phyloP scores from a whole-genome alignment of 345 rosid species.

The Odontarrhena argentea region DNA sequence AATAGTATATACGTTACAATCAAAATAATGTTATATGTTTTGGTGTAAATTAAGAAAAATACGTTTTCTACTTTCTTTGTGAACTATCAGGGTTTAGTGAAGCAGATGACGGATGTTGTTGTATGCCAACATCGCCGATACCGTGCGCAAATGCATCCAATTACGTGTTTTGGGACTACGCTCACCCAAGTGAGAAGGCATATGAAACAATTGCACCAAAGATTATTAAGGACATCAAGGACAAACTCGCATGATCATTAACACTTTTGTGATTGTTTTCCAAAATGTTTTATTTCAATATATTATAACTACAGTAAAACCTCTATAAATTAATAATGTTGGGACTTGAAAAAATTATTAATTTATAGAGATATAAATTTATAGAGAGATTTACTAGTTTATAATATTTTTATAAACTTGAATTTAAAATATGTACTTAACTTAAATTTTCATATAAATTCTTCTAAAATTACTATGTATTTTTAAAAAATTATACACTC shows the following conservation, averaged over 20 bases:
- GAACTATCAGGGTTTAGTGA: slow-evolving; percentile 14
- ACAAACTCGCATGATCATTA: neutral
- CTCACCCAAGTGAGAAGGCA: slow-evolving; percentile 43
- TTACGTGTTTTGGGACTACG: slow-evolving; percentile 35
- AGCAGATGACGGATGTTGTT: slow-evolving; percentile 29
- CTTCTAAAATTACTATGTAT: no score
- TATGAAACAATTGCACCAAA: slow-evolving; percentile 29
- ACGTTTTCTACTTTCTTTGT: neutral
- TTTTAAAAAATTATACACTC: no score
- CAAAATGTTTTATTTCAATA: no score
- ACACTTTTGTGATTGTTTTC: no score
- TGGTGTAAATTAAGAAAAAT: neutral
- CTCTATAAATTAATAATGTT: no score
- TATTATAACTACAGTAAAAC: no score
- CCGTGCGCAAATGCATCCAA: slow-evolving; percentile 24
- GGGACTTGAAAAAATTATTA: no score
- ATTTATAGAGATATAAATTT: no score
- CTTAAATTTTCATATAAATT: no score
- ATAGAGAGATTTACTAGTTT: no score
- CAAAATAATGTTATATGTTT: neutral
- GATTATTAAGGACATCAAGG: slow-evolving; percentile 14
- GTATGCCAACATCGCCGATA: neutral
- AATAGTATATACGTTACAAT: neutral
- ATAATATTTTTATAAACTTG: no score
- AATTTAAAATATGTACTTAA: no score